Conservation (phyloP, 768 basidiomycete species). For the Lyophyllum decastes region DNA sequence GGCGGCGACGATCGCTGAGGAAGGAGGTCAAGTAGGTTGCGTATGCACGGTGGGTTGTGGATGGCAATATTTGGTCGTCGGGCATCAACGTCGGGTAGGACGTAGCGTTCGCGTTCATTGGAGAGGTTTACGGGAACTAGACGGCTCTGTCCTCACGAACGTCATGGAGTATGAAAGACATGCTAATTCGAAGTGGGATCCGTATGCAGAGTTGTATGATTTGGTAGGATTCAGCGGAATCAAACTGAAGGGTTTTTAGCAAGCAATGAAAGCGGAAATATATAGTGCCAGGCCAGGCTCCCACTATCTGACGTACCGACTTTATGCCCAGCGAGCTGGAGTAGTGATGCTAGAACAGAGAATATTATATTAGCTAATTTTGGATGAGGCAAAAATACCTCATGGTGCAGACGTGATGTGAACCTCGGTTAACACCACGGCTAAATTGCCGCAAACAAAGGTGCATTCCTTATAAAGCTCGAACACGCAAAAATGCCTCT, state of each 20-base stretch:
- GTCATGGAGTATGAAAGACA: conserved; percentile 39
- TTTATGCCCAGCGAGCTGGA: too few relatives aligned
- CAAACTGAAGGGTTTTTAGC: too few relatives aligned
- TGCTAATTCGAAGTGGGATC: conserved; percentile 36
- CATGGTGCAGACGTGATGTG: not conserved
- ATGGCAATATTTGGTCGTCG: conserved; percentile 49
- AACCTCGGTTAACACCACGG: conserved; percentile 1
- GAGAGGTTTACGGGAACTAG: conserved; percentile 34
- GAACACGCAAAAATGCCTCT: conserved; percentile 9
- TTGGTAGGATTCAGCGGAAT: conserved; percentile 1
- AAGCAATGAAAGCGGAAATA: too few relatives aligned
- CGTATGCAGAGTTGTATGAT: conserved; percentile 34
- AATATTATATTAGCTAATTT: not conserved
- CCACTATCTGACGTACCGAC: too few relatives aligned
- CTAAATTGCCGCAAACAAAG: conserved; percentile 12
- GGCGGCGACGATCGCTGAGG: conserved; percentile 22
- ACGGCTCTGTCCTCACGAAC: conserved; percentile 28
- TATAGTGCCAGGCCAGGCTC: too few relatives aligned
- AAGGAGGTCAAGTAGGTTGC: conserved; percentile 41
- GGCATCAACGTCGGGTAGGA: conserved; percentile 47
- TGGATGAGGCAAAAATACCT: conserved; percentile 4
- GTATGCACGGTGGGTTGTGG: conserved; percentile 46
- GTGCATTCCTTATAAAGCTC: not conserved
- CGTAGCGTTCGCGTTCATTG: conserved; percentile 35
- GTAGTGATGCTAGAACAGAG: not conserved